Evolutionary conservation across 2,329 filamentous ascomycete genomes (phyloP).

Genomic region (Calonectria fujianensis): DNA sequence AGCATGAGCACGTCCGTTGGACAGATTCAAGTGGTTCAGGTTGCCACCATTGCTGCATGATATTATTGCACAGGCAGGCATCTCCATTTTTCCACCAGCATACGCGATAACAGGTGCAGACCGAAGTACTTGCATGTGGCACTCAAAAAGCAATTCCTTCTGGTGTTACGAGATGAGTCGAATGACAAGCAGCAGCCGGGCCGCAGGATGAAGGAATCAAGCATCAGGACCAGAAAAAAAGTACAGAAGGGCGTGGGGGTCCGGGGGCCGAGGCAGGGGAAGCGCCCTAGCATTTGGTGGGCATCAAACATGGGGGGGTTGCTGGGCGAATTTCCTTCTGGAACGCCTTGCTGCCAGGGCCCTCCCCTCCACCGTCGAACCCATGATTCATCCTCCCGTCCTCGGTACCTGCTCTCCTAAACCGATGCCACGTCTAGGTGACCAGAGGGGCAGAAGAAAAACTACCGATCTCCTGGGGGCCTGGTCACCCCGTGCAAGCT

Average conservation of each 20-base stretch:
- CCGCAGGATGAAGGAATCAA: conserved; percentile 32
- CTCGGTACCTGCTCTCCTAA: conserved; percentile 20
- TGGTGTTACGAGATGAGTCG: conserved; percentile 13
- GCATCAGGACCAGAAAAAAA: conserved; percentile 43
- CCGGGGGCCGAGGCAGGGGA: conserved; percentile 28
- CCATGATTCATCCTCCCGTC: conserved; percentile 31
- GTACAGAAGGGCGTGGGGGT: conserved; percentile 41
- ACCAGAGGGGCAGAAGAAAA: conserved; percentile 24
- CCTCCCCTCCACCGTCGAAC: conserved; percentile 29
- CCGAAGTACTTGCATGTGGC: conserved; percentile 7
- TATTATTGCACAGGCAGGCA: conserved; percentile 35
- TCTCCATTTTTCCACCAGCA: conserved; percentile 13
- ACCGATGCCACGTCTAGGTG: conserved; percentile 25
- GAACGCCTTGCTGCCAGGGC: conserved; percentile 44
- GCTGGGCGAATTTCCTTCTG: conserved; percentile 48
- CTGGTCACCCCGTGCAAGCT: conserved; percentile 18
- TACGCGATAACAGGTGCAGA: conserved; percentile 10
- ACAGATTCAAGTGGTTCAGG: conserved; percentile 24
- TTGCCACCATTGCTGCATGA: conserved; percentile 30
- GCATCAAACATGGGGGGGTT: conserved; percentile 45
- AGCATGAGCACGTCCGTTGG: conserved; percentile 23
- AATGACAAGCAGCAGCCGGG: conserved; percentile 12
- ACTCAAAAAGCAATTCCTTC: conserved; percentile 23
- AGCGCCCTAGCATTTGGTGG: conserved; percentile 30
- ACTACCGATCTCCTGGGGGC: conserved; percentile 20